Evolutionary conservation across 306 rosid species (phyloP).

Genomic region (Aeschynomene evenia): DNA sequence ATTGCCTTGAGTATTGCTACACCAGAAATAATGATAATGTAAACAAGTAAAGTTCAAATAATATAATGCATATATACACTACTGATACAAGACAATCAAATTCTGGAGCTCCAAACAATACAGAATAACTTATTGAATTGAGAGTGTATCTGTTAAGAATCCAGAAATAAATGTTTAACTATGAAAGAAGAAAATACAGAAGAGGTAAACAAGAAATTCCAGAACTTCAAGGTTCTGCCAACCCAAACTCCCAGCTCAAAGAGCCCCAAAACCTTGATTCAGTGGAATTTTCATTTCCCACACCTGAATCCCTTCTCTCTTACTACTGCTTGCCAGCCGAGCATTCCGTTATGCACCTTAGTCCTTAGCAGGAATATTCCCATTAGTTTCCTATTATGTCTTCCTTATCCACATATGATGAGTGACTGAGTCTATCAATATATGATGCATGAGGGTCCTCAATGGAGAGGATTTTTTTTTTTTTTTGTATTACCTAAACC

Average conservation of each 20-base stretch:
- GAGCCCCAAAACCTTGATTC: neutral
- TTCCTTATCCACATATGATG: neutral
- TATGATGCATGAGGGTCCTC: conserved; percentile 12
- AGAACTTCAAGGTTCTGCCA: neutral
- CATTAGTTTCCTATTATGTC: neutral
- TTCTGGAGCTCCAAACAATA: neutral
- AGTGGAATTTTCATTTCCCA: neutral
- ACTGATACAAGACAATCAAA: neutral
- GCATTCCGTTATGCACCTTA: too few relatives aligned
- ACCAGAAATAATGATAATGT: conserved; percentile 25
- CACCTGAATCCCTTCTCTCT: neutral
- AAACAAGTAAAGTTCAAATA: conserved; percentile 19
- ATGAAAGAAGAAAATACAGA: neutral
- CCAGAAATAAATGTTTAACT: neutral
- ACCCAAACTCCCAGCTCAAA: neutral
- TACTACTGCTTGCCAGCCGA: too few relatives aligned
- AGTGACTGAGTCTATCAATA: neutral
- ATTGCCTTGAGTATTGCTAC: conserved; percentile 88
- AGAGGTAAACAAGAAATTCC: neutral
- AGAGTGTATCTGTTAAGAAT: neutral
- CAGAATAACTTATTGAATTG: neutral
- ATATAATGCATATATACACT: neutral
- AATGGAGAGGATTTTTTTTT: neutral
- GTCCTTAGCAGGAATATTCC: neutral
- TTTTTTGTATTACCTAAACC: too few relatives aligned